These are phyloP conservation scores for Suillus discolor DNA, from an alignment of 768 basidiomycete genomes.

Conservation along the genomic window DNA sequence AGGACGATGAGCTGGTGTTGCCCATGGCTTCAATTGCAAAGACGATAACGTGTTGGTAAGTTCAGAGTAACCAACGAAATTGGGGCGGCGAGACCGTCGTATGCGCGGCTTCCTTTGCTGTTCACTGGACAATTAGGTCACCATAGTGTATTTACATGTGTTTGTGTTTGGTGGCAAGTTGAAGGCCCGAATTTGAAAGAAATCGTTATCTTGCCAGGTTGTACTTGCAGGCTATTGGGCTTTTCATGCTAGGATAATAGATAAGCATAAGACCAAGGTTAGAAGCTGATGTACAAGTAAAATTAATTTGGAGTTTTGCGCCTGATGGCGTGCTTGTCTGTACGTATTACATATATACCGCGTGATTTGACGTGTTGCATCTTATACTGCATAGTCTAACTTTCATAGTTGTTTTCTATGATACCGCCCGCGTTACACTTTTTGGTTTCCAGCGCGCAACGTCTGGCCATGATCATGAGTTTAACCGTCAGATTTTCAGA, in stretches of 20 bases:
- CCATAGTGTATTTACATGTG: constrained; percentile 11
- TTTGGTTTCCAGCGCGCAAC: background rate
- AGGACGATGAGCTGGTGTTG: constrained; percentile 77
- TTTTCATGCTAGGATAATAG: too few relatives aligned
- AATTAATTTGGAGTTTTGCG: background rate
- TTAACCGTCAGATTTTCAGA: background rate
- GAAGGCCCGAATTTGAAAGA: background rate
- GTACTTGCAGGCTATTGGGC: too few relatives aligned
- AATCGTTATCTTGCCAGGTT: background rate
- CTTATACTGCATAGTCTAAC: too few relatives aligned
- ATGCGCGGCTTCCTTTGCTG: constrained; percentile 8
- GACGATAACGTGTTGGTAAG: background rate
- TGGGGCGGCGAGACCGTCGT: constrained; percentile 5
- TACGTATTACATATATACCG: background rate
- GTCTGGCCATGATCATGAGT: background rate
- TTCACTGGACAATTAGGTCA: constrained; percentile 15
- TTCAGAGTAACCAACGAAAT: constrained; percentile 3
- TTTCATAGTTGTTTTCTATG: background rate
- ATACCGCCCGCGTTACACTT: background rate
- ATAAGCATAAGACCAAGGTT: too few relatives aligned
- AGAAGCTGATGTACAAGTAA: too few relatives aligned
- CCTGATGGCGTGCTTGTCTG: constrained; percentile 3
- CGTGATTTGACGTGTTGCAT: background rate
- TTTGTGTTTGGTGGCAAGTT: constrained; percentile 14
- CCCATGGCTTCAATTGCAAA: constrained; percentile 55